phyloP scores from a whole-genome alignment of 768 basidiomycete genomes.

The Termitomyces titanicus region DNA sequence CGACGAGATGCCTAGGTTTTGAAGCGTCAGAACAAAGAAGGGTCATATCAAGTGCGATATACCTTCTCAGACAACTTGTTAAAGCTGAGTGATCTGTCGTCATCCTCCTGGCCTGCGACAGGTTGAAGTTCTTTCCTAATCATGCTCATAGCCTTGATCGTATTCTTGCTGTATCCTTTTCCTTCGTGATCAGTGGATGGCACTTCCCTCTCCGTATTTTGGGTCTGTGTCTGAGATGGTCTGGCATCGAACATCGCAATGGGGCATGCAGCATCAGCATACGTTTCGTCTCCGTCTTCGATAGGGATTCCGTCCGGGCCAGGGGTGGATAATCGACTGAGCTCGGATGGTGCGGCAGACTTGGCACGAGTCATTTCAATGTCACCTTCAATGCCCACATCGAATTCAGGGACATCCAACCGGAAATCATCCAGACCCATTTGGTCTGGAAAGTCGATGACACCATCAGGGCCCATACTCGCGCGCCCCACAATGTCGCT shows the following conservation, averaged over 20 bases:
- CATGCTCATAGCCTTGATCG: slow-evolving; percentile 75
- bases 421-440: slow-evolving; percentile 66
- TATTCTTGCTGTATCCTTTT: slow-evolving; percentile 86
- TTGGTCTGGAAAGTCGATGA: slow-evolving; percentile 62
- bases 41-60: background rate
- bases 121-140: slow-evolving; percentile 71
- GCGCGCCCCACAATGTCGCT: slow-evolving; percentile 52
- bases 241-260: slow-evolving; percentile 79
- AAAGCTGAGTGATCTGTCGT: slow-evolving; percentile 73
- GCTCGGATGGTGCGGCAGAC: slow-evolving; percentile 52
- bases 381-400: slow-evolving; percentile 32
- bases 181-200: slow-evolving; percentile 46
- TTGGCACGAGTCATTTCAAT: slow-evolving; percentile 37
- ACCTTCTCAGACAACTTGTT: slow-evolving; percentile 77
- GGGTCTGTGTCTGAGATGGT: slow-evolving; percentile 45
- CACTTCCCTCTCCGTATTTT: slow-evolving; percentile 37
- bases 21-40: slow-evolving; percentile 2
- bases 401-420: slow-evolving; percentile 59
- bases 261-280: slow-evolving; percentile 68
- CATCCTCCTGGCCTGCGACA: slow-evolving; percentile 37
- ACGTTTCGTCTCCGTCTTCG: slow-evolving; percentile 61
- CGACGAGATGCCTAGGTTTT: slow-evolving; percentile 72
- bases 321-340: slow-evolving; percentile 66
- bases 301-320: slow-evolving; percentile 46
- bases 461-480: slow-evolving; percentile 53